These are phyloP conservation scores for Linaria vulgaris DNA, from an alignment of 257 asterid genomes.

Conservation along the genomic window DNA sequence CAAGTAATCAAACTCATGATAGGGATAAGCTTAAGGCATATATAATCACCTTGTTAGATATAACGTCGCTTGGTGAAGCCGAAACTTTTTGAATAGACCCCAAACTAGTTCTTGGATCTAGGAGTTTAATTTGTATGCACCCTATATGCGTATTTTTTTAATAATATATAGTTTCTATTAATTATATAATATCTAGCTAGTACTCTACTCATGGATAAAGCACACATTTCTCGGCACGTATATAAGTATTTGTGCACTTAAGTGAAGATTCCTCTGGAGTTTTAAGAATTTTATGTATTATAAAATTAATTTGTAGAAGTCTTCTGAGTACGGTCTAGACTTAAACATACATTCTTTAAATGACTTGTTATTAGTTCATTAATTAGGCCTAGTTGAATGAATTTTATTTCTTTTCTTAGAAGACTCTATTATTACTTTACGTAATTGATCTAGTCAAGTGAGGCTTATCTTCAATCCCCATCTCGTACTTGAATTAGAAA, in stretches of 20 bases:
- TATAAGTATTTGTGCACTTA: too few species aligned
- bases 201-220: not conserved
- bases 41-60: slow-evolving; percentile 26
- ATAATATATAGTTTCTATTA: not conserved
- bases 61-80: slow-evolving; percentile 24
- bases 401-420: slow-evolving; percentile 29
- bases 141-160: not conserved
- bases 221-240: not conserved
- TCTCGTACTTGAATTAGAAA: slow-evolving; percentile 34
- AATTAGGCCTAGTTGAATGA: slow-evolving; percentile 19
- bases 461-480: slow-evolving; percentile 35
- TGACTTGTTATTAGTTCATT: slow-evolving; percentile 7
- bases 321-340: not conserved
- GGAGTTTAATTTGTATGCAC: slow-evolving; percentile 24
- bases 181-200: not conserved
- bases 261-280: too few species aligned
- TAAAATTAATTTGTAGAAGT: too few species aligned
- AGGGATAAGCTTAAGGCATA: slow-evolving; percentile 5
- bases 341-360: too few species aligned
- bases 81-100: slow-evolving; percentile 27
- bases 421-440: slow-evolving; percentile 35
- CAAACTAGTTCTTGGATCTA: slow-evolving; percentile 19
- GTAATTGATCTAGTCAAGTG: slow-evolving; percentile 37
- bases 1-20: not conserved
- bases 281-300: too few species aligned